A percentile compares a stretch with the other conserved stretches of the same genome.
Conservation (phyloP, 1,284 basidiomycete genomes). For the Apiotrichum siamense region DNA sequence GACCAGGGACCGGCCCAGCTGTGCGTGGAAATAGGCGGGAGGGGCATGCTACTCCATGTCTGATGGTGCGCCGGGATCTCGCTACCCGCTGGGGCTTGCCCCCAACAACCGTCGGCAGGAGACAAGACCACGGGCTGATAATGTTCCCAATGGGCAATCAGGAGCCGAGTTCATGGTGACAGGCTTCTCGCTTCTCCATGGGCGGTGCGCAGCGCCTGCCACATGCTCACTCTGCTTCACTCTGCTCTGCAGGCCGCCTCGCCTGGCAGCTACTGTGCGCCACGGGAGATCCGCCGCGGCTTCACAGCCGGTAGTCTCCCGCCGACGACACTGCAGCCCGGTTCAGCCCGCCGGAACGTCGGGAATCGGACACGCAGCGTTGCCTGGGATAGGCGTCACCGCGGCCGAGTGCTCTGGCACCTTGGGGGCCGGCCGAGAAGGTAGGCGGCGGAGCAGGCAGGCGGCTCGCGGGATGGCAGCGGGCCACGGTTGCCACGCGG, state of each 20-base stretch:
- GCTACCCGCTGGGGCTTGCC: too few relatives aligned
- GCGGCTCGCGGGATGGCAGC: too few relatives aligned
- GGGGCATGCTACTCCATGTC: too few relatives aligned
- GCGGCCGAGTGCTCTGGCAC: slow-evolving; percentile 21
- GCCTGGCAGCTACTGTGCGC: slow-evolving; percentile 11
- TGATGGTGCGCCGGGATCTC: too few relatives aligned
- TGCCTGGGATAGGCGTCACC: not conserved
- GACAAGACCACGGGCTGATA: slow-evolving; percentile 65
- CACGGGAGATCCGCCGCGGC: slow-evolving; percentile 59
- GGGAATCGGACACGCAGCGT: slow-evolving; percentile 4
- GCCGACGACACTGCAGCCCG: slow-evolving; percentile 54
- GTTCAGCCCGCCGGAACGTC: slow-evolving; percentile 21
- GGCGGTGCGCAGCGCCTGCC: not conserved
- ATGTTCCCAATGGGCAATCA: slow-evolving; percentile 65
- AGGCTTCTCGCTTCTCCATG: slow-evolving; percentile 41
- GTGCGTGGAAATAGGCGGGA: too few relatives aligned
- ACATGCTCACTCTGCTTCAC: too few relatives aligned
- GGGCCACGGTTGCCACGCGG: too few relatives aligned
- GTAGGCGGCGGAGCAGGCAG: too few relatives aligned
- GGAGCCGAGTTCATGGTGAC: slow-evolving; percentile 55
- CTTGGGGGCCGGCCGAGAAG: slow-evolving; percentile 29
- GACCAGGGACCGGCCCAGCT: too few relatives aligned
- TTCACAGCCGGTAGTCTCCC: slow-evolving; percentile 71
- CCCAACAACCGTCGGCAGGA: slow-evolving; percentile 53
- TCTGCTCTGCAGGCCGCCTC: slow-evolving; percentile 6